Conservation (phyloP, 768 basidiomycete genomes). For the Coprinopsis strossmayeri region DNA sequence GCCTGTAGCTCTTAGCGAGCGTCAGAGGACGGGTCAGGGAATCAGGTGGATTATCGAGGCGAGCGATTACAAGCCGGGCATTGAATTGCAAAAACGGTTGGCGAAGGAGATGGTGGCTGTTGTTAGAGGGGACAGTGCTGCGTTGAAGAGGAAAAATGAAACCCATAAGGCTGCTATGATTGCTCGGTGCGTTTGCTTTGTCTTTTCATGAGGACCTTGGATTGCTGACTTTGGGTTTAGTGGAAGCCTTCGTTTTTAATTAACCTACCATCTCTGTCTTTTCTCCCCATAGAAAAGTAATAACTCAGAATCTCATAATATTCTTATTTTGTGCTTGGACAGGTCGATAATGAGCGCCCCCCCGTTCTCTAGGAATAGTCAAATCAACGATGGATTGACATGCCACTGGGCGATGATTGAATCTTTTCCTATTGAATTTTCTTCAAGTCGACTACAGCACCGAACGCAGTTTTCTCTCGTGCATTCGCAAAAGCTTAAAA, state of each 20-base stretch:
- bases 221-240: neutral
- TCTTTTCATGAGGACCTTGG: neutral
- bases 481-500: too few relatives aligned
- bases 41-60: slow-evolving; percentile 68
- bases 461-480: too few relatives aligned
- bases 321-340: neutral
- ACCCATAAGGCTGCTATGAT: slow-evolving; percentile 67
- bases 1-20: slow-evolving; percentile 72
- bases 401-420: too few relatives aligned
- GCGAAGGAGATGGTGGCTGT: slow-evolving; percentile 75
- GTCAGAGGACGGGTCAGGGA: slow-evolving; percentile 68
- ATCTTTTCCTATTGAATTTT: too few relatives aligned
- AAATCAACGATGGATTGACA: too few relatives aligned
- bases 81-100: slow-evolving; percentile 58
- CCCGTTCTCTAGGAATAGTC: too few relatives aligned
- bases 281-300: neutral
- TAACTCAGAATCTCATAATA: neutral
- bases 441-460: too few relatives aligned
- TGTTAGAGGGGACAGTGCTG: slow-evolving; percentile 54
- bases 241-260: neutral
- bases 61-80: slow-evolving; percentile 50
- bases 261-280: neutral
- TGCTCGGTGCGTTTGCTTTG: slow-evolving; percentile 54
- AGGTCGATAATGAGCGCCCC: too few relatives aligned
- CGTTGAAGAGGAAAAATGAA: slow-evolving; percentile 54